Percentiles rank a stretch among this genome's conserved stretches.
Evolutionary conservation across 306 rosid genomes (phyloP).

Genomic region (Citrullus colocynthis): DNA sequence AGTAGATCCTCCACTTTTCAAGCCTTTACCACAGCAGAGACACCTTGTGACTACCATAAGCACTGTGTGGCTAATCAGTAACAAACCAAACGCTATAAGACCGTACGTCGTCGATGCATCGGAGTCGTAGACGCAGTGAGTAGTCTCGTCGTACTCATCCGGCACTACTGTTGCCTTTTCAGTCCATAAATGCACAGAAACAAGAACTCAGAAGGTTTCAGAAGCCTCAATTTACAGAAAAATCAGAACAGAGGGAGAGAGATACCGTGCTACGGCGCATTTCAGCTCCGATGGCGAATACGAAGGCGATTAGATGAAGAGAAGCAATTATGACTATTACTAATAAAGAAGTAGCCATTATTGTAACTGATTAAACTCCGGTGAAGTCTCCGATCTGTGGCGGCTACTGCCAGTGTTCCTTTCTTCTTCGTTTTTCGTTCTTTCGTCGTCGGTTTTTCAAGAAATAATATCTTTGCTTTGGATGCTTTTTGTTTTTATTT

Average conservation of each 20-base stretch:
- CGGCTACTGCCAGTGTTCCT: neutral
- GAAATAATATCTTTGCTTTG: neutral
- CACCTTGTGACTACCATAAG: conserved; percentile 69
- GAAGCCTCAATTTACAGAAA: neutral
- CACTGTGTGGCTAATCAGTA: conserved; percentile 54
- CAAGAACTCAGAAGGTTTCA: neutral
- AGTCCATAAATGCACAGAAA: neutral
- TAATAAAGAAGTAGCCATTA: neutral
- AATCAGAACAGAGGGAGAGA: neutral
- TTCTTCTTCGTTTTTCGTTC: neutral
- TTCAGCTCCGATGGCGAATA: conserved; percentile 85
- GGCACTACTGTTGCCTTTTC: conserved; percentile 43
- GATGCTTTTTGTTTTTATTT: conserved; percentile 3
- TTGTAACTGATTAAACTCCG: neutral
- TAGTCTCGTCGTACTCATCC: conserved; percentile 60
- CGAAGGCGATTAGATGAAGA: conserved; percentile 77
- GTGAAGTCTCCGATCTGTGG: neutral
- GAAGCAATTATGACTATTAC: conserved; percentile 39
- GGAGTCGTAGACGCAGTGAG: conserved; percentile 54
- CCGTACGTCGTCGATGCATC: conserved; percentile 93
- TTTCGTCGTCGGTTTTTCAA: neutral
- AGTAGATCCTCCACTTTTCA: conserved; percentile 46
- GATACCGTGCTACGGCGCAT: conserved; percentile 63
- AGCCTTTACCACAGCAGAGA: conserved; percentile 84
- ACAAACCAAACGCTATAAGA: conserved; percentile 44